Percentiles rank a stretch among this genome's conserved stretches.
phyloP scores from a whole-genome alignment of 176 grass and related monocot species.

The Themeda triandra region DNA sequence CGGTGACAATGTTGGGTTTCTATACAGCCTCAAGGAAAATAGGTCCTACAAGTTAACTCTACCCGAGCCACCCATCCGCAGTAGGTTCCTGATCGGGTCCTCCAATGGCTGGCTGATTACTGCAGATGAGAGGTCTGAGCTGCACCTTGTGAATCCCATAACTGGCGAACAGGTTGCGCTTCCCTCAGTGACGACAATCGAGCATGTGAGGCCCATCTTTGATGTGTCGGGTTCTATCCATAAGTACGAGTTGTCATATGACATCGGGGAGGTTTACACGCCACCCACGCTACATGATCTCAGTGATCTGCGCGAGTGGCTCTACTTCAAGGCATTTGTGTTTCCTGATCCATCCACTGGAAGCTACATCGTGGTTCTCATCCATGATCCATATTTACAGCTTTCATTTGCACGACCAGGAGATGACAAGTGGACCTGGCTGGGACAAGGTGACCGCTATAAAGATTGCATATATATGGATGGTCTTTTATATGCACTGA shows the following conservation, averaged over 20 bases:
- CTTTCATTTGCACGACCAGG: slow-evolving; percentile 14
- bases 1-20: not conserved
- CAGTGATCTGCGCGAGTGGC: not conserved
- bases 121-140: not conserved
- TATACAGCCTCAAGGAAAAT: not conserved
- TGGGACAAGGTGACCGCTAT: not conserved
- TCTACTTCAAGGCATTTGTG: slow-evolving; percentile 17
- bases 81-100: not conserved
- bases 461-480: not conserved
- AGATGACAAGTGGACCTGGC: not conserved
- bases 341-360: not conserved
- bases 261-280: not conserved
- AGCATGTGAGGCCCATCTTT: slow-evolving; percentile 1
- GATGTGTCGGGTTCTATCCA: not conserved
- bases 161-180: not conserved
- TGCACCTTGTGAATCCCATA: slow-evolving; percentile 12
- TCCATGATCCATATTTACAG: not conserved
- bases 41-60: slow-evolving; percentile 8
- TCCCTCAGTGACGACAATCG: not conserved
- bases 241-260: not conserved
- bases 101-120: not conserved
- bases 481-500: not conserved
- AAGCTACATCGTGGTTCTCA: slow-evolving; percentile 15
- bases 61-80: not conserved
- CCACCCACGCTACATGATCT: not conserved